Percentiles rank a stretch among this genome's conserved stretches.
phyloP scores from a whole-genome alignment of 2,329 filamentous ascomycete genomes.

The Phyllosticta paracitricarpa region DNA sequence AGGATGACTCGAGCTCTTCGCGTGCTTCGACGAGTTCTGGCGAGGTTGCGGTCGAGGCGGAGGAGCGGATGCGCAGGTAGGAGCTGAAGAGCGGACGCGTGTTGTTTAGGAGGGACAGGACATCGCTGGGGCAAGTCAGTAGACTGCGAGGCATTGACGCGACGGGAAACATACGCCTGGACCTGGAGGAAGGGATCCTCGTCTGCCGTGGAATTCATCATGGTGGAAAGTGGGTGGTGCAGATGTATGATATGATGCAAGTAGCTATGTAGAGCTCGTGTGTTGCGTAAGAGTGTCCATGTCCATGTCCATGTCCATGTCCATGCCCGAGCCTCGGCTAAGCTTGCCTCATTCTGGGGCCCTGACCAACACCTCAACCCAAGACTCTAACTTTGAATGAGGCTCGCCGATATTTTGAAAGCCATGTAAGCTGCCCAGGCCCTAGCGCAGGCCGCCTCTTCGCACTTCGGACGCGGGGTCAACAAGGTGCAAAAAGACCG shows the following conservation, averaged over 20 bases:
- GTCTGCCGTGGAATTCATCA: slow-evolving; percentile 28
- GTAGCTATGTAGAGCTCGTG: background rate
- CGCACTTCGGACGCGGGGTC: background rate
- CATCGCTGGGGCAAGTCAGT: slow-evolving; percentile 52
- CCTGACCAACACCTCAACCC: background rate
- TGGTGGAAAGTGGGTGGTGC: slow-evolving; percentile 13
- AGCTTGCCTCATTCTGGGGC: background rate
- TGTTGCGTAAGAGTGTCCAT: background rate
- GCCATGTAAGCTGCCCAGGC: background rate
- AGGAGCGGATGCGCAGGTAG: slow-evolving; percentile 89
- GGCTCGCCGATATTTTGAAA: background rate
- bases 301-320: background rate
- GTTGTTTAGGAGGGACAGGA: slow-evolving; percentile 69
- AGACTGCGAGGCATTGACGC: background rate
- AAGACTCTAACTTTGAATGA: background rate
- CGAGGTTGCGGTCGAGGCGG: slow-evolving; percentile 59
- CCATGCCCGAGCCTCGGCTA: background rate
- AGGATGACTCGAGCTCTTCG: slow-evolving; percentile 68
- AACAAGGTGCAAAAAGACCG: background rate
- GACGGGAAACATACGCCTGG: slow-evolving; percentile 29
- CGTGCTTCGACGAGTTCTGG: slow-evolving; percentile 58
- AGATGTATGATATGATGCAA: background rate
- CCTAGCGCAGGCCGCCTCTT: background rate
- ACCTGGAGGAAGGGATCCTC: slow-evolving; percentile 43
- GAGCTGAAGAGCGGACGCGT: slow-evolving; percentile 85